Conservation (phyloP, 805 yeast genomes). For the Ascoidea tarda region DNA sequence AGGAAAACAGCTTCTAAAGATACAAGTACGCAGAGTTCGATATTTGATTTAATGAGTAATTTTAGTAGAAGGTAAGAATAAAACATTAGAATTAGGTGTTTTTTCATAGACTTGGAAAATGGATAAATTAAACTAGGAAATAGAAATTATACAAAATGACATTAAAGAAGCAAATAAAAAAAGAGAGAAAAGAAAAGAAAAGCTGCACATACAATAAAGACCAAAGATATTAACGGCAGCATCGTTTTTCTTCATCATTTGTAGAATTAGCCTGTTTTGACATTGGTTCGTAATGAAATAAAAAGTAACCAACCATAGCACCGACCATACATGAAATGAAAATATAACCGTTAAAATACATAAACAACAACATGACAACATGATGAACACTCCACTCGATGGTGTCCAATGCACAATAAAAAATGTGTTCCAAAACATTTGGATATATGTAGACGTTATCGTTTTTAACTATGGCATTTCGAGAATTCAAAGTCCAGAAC, state of each 20-base stretch:
- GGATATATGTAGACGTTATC: conserved; percentile 20
- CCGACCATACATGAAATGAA: conserved; percentile 51
- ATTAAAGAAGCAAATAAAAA: background rate
- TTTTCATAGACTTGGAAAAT: too few relatives aligned
- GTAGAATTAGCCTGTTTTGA: conserved; percentile 1
- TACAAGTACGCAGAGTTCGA: background rate
- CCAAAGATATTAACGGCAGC: background rate
- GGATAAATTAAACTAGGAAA: too few relatives aligned
- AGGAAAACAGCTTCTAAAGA: background rate
- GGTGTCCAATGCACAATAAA: conserved; percentile 34
- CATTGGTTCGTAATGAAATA: conserved; percentile 35
- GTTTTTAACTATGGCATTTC: background rate
- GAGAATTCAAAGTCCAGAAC: conserved; percentile 5
- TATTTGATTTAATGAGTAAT: background rate
- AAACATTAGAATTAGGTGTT: too few relatives aligned
- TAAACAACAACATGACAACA: conserved; percentile 55
- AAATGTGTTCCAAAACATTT: conserved; percentile 30
- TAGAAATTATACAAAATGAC: too few relatives aligned
- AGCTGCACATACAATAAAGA: background rate
- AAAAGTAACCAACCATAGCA: conserved; percentile 40
- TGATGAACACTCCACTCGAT: conserved; percentile 55
- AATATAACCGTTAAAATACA: conserved; percentile 63
- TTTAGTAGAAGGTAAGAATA: background rate
- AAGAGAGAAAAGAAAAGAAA: background rate
- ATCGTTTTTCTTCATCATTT: background rate